Evolutionary conservation across 148 eudicot species (phyloP).

Genomic region (Suaeda aralocaspica): DNA sequence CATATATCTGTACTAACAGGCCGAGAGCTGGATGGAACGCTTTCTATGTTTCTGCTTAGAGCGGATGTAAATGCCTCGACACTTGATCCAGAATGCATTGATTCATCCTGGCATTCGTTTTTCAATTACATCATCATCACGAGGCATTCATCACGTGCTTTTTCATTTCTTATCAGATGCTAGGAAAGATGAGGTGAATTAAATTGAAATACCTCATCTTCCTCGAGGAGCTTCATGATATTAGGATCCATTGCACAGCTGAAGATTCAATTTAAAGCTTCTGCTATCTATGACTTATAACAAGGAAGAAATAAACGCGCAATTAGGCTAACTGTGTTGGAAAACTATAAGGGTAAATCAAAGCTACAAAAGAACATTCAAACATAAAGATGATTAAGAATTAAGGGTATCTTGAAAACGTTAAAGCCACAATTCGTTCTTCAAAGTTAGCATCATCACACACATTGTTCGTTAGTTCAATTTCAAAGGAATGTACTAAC

Average conservation of each 20-base stretch:
- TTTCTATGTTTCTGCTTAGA: conserved; percentile 78
- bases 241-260: conserved; percentile 57
- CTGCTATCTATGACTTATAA: neutral
- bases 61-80: conserved; percentile 95
- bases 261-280: neutral
- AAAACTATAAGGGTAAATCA: too few relatives aligned
- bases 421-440: too few relatives aligned
- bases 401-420: too few relatives aligned
- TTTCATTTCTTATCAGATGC: neutral
- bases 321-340: too few relatives aligned
- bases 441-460: too few relatives aligned
- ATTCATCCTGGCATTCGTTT: conserved; percentile 56
- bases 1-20: conserved; percentile 47
- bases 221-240: conserved; percentile 80
- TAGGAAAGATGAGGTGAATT: neutral
- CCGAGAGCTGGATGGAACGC: conserved; percentile 46
- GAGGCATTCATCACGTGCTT: too few relatives aligned
- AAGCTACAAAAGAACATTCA: too few relatives aligned
- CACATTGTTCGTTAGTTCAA: too few relatives aligned
- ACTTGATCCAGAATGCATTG: conserved; percentile 94
- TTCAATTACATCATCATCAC: neutral
- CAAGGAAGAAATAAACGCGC: neutral
- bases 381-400: too few relatives aligned
- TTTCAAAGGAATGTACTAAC: too few relatives aligned
- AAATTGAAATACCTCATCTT: conserved; percentile 54